Percentiles rank a stretch among this genome's conserved stretches.
Evolutionary conservation across 768 basidiomycete genomes (phyloP).

Genomic region (Leccinum barrowsii): DNA sequence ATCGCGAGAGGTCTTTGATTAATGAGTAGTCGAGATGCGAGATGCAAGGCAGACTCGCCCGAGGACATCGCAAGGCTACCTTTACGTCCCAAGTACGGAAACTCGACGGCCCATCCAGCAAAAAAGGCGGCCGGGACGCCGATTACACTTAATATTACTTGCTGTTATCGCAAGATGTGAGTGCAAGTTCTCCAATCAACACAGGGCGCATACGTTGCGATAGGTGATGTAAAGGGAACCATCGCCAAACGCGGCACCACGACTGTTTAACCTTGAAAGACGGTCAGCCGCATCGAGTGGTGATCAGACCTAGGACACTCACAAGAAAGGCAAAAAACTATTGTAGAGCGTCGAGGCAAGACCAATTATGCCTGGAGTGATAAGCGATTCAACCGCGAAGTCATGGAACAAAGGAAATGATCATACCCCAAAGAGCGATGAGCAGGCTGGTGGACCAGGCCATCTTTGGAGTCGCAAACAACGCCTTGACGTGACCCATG

Average conservation of each 20-base stretch:
- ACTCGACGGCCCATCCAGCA: conserved; percentile 68
- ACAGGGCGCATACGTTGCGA: conserved; percentile 48
- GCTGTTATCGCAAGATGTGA: conserved; percentile 35
- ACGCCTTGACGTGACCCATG: conserved; percentile 46
- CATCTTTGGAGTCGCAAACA: conserved; percentile 62
- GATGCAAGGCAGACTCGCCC: conserved; percentile 39
- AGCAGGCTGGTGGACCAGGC: conserved; percentile 64
- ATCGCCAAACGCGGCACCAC: conserved; percentile 68
- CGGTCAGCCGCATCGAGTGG: background rate
- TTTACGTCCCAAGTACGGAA: conserved; percentile 58
- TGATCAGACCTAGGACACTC: conserved; percentile 12
- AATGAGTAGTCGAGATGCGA: conserved; percentile 19
- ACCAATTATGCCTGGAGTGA: conserved; percentile 58
- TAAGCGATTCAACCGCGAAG: background rate
- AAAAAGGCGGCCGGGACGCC: conserved; percentile 72
- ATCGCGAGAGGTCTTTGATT: conserved; percentile 44
- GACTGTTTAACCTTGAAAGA: conserved; percentile 48
- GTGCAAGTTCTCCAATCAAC: background rate
- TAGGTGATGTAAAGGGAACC: conserved; percentile 69
- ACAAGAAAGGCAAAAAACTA: conserved; percentile 52
- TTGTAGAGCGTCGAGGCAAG: conserved; percentile 69
- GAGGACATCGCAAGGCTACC: conserved; percentile 66
- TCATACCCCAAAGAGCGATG: conserved; percentile 45
- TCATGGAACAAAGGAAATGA: background rate
- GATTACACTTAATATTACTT: conserved; percentile 64